Evolutionary conservation across 2,329 filamentous ascomycete species (phyloP).

Genomic region (Coniosporium tulheliwenetii): DNA sequence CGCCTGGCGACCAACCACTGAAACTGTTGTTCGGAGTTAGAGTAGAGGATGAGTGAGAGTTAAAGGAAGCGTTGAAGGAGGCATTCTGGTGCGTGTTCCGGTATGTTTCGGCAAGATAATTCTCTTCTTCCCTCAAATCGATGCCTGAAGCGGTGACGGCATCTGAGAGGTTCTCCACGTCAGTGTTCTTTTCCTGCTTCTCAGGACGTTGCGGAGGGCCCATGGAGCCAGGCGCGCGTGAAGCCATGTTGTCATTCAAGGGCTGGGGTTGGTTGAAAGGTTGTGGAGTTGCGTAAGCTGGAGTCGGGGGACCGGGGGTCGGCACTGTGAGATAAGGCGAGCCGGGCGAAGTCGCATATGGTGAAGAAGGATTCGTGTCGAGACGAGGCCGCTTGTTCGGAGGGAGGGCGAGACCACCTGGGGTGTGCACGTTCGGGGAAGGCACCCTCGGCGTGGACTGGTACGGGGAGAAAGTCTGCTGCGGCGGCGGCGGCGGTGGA

Average conservation of each 20-base stretch:
- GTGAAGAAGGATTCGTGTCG: constrained; percentile 45
- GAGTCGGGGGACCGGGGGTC: constrained; percentile 6
- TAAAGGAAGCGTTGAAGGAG: constrained; percentile 18
- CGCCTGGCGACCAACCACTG: constrained; percentile 18
- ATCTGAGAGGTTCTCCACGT: constrained; percentile 64
- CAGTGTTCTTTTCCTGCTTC: constrained; percentile 41
- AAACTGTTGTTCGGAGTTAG: constrained; percentile 28
- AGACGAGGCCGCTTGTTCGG: constrained; percentile 59
- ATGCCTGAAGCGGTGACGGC: constrained; percentile 74
- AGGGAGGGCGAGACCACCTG: constrained; percentile 38
- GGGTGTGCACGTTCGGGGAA: too few species aligned
- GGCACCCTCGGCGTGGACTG: too few species aligned
- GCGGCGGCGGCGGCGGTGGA: too few species aligned
- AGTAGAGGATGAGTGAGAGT: constrained; percentile 20
- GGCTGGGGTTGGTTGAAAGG: constrained; percentile 41
- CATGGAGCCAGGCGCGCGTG: constrained; percentile 33
- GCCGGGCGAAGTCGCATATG: constrained; percentile 35
- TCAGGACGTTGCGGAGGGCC: constrained; percentile 46
- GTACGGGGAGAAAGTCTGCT: too few species aligned
- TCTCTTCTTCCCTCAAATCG: constrained; percentile 74
- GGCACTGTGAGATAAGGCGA: constrained; percentile 23
- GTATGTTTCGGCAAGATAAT: constrained; percentile 56
- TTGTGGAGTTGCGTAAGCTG: constrained; percentile 3
- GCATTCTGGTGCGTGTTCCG: constrained; percentile 32
- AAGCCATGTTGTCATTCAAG: constrained; percentile 7